A percentile compares a stretch with the other conserved stretches of the same genome.
Evolutionary conservation across 2,329 filamentous ascomycete species (phyloP).

Genomic region (Aureobasidium melanogenum): DNA sequence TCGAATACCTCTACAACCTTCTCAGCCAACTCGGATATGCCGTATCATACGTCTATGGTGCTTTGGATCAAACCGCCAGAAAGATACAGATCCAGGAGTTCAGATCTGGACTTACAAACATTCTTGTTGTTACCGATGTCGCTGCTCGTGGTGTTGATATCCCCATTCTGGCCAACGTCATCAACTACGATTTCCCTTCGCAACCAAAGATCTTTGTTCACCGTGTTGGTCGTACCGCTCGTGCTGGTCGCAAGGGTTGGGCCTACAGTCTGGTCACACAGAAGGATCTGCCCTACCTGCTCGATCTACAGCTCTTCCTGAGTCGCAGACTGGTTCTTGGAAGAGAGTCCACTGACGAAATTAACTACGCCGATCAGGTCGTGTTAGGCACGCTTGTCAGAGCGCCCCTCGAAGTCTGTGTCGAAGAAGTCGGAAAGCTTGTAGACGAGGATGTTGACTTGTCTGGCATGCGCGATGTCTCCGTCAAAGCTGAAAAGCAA

Average conservation of each 20-base stretch:
- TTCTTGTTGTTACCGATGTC: constrained; percentile 91
- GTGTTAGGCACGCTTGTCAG: constrained; percentile 69
- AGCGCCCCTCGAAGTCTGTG: constrained; percentile 62
- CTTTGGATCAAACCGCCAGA: constrained; percentile 86
- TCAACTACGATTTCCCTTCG: constrained; percentile 97
- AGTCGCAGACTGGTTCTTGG: constrained; percentile 75
- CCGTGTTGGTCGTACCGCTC: constrained; percentile 87
- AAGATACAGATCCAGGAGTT: constrained; percentile 90
- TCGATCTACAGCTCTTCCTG: constrained; percentile 91
- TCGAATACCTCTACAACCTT: constrained; percentile 82
- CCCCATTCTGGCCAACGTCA: constrained; percentile 87
- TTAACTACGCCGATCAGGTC: constrained; percentile 73
- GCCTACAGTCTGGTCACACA: constrained; percentile 87
- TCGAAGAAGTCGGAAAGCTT: constrained; percentile 77
- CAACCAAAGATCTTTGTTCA: constrained; percentile 97
- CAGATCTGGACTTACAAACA: constrained; percentile 71
- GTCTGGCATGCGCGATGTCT: constrained; percentile 59
- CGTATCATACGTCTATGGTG: constrained; percentile 89
- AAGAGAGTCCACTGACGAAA: constrained; percentile 48
- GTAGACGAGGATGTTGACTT: constrained; percentile 70
- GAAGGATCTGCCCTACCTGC: constrained; percentile 79
- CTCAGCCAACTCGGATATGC: constrained; percentile 75
- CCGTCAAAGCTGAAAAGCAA: constrained; percentile 81
- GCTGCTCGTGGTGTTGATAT: constrained; percentile 97
- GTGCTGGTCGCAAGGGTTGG: constrained; percentile 89